These are phyloP conservation scores for Lactarius tabidus DNA, from an alignment of 768 basidiomycete genomes.

Conservation along the genomic window DNA sequence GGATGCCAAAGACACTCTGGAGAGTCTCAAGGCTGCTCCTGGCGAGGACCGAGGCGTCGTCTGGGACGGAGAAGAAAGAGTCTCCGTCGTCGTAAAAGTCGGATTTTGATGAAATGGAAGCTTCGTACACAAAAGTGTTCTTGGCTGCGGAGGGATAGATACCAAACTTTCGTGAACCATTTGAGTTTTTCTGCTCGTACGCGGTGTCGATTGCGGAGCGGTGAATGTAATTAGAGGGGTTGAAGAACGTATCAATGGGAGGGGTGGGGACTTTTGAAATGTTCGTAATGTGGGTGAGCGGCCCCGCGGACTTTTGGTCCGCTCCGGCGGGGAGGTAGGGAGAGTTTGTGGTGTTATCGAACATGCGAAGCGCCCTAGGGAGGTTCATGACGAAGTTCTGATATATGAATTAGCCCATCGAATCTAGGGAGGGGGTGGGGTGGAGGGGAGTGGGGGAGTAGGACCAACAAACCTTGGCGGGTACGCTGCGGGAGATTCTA, in stretches of 20 bases:
- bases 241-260: conserved; percentile 18
- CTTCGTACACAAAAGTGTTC: conserved; percentile 25
- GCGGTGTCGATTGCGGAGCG: conserved; percentile 21
- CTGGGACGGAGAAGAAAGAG: conserved; percentile 23
- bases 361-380: conserved; percentile 20
- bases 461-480: conserved; percentile 20
- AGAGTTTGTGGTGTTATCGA: conserved; percentile 18
- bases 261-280: conserved; percentile 12
- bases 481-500: conserved; percentile 22
- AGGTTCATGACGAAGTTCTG: conserved; percentile 24
- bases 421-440: conserved; percentile 1
- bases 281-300: conserved; percentile 12
- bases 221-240: conserved; percentile 18
- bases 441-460: neutral
- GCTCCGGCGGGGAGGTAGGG: conserved; percentile 5
- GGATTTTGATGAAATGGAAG: conserved; percentile 25
- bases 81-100: conserved; percentile 23
- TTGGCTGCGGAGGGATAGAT: conserved; percentile 24
- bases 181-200: conserved; percentile 21
- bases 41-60: conserved; percentile 23
- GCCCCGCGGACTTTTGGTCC: conserved; percentile 12
- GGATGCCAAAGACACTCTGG: conserved; percentile 11
- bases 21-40: conserved; percentile 25
- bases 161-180: conserved; percentile 18
- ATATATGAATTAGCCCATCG: conserved; percentile 9